These are phyloP conservation scores for Datisca glomerata DNA, from an alignment of 306 rosid species.

Conservation along the genomic window DNA sequence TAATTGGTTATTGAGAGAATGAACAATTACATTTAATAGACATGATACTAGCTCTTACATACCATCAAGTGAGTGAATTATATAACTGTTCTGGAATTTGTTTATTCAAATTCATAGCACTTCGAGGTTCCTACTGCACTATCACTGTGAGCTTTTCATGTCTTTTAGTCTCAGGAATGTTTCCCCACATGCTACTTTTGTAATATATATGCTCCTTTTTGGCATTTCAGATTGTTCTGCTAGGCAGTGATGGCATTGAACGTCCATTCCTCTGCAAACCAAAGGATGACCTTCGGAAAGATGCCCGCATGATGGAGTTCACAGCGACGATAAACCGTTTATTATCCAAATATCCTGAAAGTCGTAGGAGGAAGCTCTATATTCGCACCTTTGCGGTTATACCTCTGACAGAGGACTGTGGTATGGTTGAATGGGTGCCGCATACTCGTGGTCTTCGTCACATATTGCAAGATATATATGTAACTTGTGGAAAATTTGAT, in stretches of 20 bases:
- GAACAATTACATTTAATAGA: too few species aligned
- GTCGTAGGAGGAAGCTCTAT: slow-evolving; percentile 87
- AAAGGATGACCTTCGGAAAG: slow-evolving; percentile 96
- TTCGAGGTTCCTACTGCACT: too few species aligned
- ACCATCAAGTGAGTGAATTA: too few species aligned
- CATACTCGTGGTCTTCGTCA: slow-evolving; percentile 91
- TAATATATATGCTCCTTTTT: slow-evolving; percentile 1
- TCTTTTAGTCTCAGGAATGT: too few species aligned
- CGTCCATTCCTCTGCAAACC: slow-evolving; percentile 91
- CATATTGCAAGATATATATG: slow-evolving; percentile 80
- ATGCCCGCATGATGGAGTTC: slow-evolving; percentile 99
- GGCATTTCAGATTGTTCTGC: slow-evolving; percentile 59
- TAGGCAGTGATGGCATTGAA: slow-evolving; percentile 93
- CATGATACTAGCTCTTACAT: too few species aligned
- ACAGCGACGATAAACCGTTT: slow-evolving; percentile 87
- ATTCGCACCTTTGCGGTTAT: slow-evolving; percentile 93
- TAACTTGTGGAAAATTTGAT: slow-evolving; percentile 77
- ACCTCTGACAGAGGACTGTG: slow-evolving; percentile 97
- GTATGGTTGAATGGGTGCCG: slow-evolving; percentile 98
- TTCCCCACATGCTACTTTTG: too few species aligned
- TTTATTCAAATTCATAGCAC: too few species aligned
- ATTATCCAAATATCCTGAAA: slow-evolving; percentile 88
- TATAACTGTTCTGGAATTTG: too few species aligned
- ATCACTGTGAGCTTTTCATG: too few species aligned
- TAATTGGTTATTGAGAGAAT: too few species aligned